Percentiles rank a stretch among this genome's conserved stretches.
Evolutionary conservation across 1,284 basidiomycete species (phyloP).

Genomic region (Vanrija humicola): DNA sequence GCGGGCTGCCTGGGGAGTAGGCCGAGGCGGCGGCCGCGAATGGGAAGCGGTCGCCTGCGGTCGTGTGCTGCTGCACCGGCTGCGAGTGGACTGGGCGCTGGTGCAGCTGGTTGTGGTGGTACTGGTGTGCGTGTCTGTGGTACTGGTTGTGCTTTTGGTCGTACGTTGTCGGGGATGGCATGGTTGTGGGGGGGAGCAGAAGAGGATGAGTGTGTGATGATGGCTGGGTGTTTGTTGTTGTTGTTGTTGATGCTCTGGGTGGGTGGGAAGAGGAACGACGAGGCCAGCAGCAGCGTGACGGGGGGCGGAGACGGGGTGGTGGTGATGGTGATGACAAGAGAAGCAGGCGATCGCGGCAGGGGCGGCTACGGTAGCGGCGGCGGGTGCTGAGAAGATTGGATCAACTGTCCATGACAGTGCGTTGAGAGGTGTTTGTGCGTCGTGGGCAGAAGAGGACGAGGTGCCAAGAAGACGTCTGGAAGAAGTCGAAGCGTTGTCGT

Average conservation of each 20-base stretch:
- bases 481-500: too few species aligned
- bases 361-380: too few species aligned
- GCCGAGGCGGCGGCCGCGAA: too few species aligned
- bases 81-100: slow-evolving; percentile 1
- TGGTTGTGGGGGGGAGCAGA: not conserved
- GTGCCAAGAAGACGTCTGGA: too few species aligned
- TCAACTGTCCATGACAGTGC: too few species aligned
- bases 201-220: not conserved
- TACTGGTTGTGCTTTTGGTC: not conserved
- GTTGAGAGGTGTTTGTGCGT: too few species aligned
- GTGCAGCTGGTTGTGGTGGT: slow-evolving; percentile 2
- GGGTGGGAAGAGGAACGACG: not conserved
- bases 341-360: too few species aligned
- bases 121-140: slow-evolving; percentile 1
- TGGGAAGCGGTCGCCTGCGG: too few species aligned
- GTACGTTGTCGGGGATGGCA: not conserved
- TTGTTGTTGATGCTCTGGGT: not conserved
- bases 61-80: not conserved
- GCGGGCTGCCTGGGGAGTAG: not conserved
- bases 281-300: not conserved
- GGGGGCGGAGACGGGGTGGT: too few species aligned
- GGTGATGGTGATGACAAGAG: not conserved
- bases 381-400: too few species aligned
- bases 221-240: not conserved
- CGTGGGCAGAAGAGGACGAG: too few species aligned